phyloP scores from a whole-genome alignment of 257 asterid species.

The Solanum pennellii region DNA sequence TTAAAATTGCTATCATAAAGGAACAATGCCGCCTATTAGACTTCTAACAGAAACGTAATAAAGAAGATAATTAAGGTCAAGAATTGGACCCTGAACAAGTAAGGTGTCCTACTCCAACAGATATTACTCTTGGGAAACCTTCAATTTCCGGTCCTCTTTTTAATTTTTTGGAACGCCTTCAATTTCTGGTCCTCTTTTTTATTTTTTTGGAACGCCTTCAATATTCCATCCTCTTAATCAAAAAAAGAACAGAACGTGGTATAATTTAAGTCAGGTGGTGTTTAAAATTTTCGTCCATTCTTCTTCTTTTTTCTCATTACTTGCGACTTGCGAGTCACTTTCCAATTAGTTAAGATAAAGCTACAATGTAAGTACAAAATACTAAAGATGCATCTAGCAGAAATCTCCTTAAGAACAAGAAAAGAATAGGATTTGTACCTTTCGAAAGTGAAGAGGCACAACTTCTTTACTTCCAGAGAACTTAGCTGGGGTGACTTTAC shows the following conservation, averaged over 20 bases:
- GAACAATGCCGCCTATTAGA: neutral
- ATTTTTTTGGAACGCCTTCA: neutral
- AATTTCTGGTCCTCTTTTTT: neutral
- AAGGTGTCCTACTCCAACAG: neutral
- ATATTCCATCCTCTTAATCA: neutral
- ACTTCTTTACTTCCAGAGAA: slow-evolving; percentile 92
- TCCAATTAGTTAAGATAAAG: neutral
- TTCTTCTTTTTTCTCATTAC: neutral
- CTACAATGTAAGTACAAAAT: neutral
- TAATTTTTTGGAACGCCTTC: neutral
- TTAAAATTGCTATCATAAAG: neutral
- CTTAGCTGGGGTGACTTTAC: slow-evolving; percentile 95
- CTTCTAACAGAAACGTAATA: neutral
- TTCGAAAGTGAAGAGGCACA: slow-evolving; percentile 70
- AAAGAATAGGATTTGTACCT: slow-evolving; percentile 32
- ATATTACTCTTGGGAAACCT: neutral
- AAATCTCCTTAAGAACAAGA: neutral
- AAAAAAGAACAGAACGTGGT: neutral
- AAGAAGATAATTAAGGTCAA: neutral
- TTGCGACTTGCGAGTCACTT: neutral
- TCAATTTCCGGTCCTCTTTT: neutral
- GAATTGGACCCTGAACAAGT: neutral
- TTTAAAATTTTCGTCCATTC: neutral
- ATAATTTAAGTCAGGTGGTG: neutral
- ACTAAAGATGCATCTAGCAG: neutral